Evolutionary conservation across 148 eudicot species (phyloP).

Genomic region (Cornus suecica): DNA sequence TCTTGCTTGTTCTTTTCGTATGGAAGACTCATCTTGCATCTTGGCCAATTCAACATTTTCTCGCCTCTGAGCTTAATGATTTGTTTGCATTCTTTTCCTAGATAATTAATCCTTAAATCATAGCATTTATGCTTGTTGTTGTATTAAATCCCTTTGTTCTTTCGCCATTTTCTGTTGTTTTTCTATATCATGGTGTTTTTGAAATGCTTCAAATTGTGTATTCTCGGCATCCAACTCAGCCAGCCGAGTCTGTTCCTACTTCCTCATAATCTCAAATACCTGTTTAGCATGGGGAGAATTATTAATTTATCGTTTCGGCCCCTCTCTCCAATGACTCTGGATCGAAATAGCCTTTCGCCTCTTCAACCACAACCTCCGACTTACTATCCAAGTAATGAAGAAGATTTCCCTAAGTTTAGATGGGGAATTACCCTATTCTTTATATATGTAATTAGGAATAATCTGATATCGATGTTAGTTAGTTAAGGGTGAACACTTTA

Average conservation of each 20-base stretch:
- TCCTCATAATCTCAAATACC: conserved; percentile 79
- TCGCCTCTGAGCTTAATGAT: conserved; percentile 79
- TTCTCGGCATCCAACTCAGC: conserved; percentile 77
- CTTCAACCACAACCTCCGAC: conserved; percentile 39
- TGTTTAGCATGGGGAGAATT: conserved; percentile 56
- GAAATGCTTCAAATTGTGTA: conserved; percentile 47
- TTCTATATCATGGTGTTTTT: conserved; percentile 57
- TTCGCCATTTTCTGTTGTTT: conserved; percentile 70
- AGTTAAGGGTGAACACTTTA: too few species aligned
- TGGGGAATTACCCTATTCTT: too few species aligned
- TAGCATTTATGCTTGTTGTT: conserved; percentile 80
- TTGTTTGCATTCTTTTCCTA: conserved; percentile 94
- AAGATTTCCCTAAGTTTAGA: too few species aligned
- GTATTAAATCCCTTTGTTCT: conserved; percentile 79
- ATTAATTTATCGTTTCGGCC: conserved; percentile 73
- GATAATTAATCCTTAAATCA: conserved; percentile 90
- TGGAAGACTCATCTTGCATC: conserved; percentile 91
- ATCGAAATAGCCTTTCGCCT: conserved; percentile 58
- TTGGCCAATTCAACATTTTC: conserved; percentile 73
- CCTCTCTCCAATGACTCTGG: conserved; percentile 72
- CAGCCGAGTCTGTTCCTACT: conserved; percentile 77
- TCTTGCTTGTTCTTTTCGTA: conserved; percentile 73
- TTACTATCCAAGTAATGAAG: too few species aligned
- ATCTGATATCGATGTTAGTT: too few species aligned
- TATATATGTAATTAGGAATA: too few species aligned